Conservation (phyloP, 2,329 filamentous ascomycete species). For the Hypoxylon sp. region DNA sequence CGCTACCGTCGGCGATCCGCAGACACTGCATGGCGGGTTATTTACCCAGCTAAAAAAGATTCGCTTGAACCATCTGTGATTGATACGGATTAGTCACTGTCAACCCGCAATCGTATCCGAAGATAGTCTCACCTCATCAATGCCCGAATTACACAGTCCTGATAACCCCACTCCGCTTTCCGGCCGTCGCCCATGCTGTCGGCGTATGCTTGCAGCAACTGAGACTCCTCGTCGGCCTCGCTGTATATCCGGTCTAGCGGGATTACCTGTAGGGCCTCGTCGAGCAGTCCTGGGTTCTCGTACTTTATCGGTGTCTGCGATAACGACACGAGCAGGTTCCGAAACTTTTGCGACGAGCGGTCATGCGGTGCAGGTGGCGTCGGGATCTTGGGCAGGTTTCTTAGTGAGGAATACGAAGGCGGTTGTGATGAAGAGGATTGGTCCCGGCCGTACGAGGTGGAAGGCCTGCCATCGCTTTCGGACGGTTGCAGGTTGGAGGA, state of each 20-base stretch:
- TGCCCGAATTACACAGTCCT: constrained; percentile 93
- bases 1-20: constrained; percentile 83
- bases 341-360: constrained; percentile 76
- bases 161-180: constrained; percentile 93
- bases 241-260: constrained; percentile 91
- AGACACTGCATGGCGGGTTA: constrained; percentile 87
- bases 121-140: constrained; percentile 75
- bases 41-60: constrained; percentile 98
- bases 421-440: constrained; percentile 53
- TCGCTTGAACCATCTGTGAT: constrained; percentile 87
- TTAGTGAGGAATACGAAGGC: constrained; percentile 70
- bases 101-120: neutral
- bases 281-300: constrained; percentile 93
- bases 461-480: constrained; percentile 55
- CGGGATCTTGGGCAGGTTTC: constrained; percentile 76
- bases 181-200: constrained; percentile 84
- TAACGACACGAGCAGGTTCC: constrained; percentile 84
- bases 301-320: constrained; percentile 92
- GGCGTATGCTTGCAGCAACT: constrained; percentile 87
- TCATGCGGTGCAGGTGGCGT: constrained; percentile 76
- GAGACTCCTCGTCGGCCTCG: constrained; percentile 92
- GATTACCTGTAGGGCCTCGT: constrained; percentile 88
- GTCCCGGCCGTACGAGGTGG: constrained; percentile 54
- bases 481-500: constrained; percentile 60
- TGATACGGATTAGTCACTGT: constrained; percentile 6